Evolutionary conservation across 352 stramenopile species (phyloP), one percentile per base, ranked within the genome.

Genomic region (Pythium aquatile): DNA sequence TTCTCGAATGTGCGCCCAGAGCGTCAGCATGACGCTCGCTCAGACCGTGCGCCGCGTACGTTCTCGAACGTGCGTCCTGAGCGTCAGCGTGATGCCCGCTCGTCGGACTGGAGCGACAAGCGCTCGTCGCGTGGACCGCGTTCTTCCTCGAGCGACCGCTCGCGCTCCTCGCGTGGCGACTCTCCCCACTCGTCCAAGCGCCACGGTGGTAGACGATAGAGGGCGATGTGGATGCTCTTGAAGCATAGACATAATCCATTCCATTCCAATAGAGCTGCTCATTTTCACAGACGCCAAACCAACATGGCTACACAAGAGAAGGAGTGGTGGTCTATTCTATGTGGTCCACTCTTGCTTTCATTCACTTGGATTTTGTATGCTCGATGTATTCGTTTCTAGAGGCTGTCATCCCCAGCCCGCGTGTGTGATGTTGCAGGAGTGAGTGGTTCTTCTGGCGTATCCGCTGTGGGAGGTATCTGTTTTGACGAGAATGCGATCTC

Each of bases 401-500:
- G 44, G 44, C 44, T 29, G n/a, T 51, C 20, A 1, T 8, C 20
- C 16, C n/a, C 44, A 20, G 29, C 29, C 16, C 20, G n/a, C 16
- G n/a, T 29, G 17, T 29, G 44, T 14, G 17, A 14, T 51, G 44
- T 51, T 28, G 44, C 44, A 14, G 44, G 16, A 51, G 44, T 51
- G 44, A 29, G n/a, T 51, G 44, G 44, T 51, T 51, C 20, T 51
- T 24, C 44, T 20, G 6, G 44, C n/a, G 11, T 24, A 66, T 66
- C 13, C 1, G 17, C n/a, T 66, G 20, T 54, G 7, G 29, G 28
- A 71, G 58, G 58, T 71, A 71, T 71, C n/a, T 10, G 42, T 2
- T 66, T 47, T 53, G 1, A 44, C 24, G 59, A 30, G 48, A 47
- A 71, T 71, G 1, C 2, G 39, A 35, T 85, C 40, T 46, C 0